Percentiles rank a stretch among this genome's conserved stretches.
Evolutionary conservation across 345 rosid species (phyloP).

Genomic region (Salix brachista): DNA sequence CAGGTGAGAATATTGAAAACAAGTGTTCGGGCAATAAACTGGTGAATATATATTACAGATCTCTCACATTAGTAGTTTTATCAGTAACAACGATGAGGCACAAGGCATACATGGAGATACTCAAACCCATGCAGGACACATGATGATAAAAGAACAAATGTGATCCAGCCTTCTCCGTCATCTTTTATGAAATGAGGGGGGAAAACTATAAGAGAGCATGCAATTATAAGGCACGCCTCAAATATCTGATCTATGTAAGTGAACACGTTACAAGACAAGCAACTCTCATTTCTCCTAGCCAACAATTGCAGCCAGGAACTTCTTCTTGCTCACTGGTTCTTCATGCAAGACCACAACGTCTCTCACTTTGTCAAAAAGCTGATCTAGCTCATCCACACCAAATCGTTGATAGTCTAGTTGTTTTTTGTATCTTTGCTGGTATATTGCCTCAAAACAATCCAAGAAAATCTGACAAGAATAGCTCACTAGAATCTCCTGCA

Average conservation of each 20-base stretch:
- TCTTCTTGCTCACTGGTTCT: conserved; percentile 46
- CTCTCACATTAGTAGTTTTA: not conserved
- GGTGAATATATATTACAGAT: not conserved
- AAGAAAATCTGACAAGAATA: conserved; percentile 65
- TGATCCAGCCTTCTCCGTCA: conserved; percentile 7
- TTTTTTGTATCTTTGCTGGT: conserved; percentile 80
- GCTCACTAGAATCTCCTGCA: conserved; percentile 86
- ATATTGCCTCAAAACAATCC: conserved; percentile 75
- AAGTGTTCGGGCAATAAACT: not conserved
- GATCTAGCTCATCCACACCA: conserved; percentile 70
- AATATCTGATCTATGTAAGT: not conserved
- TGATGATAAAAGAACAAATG: not conserved
- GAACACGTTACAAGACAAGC: not conserved
- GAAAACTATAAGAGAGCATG: not conserved
- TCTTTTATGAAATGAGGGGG: not conserved
- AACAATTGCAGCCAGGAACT: conserved; percentile 45
- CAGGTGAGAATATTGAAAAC: not conserved
- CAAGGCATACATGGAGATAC: conserved; percentile 12
- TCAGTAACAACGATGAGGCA: not conserved
- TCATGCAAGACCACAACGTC: conserved; percentile 56
- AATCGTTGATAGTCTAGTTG: conserved; percentile 45
- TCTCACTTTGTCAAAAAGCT: conserved; percentile 57
- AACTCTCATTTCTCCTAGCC: conserved; percentile 23
- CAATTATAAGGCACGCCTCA: not conserved
- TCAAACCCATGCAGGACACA: conserved; percentile 13